A percentile compares a stretch with the other conserved stretches of the same genome.
Evolutionary conservation across 2,329 filamentous ascomycete species (phyloP).

Genomic region (Xylariaceae sp.): DNA sequence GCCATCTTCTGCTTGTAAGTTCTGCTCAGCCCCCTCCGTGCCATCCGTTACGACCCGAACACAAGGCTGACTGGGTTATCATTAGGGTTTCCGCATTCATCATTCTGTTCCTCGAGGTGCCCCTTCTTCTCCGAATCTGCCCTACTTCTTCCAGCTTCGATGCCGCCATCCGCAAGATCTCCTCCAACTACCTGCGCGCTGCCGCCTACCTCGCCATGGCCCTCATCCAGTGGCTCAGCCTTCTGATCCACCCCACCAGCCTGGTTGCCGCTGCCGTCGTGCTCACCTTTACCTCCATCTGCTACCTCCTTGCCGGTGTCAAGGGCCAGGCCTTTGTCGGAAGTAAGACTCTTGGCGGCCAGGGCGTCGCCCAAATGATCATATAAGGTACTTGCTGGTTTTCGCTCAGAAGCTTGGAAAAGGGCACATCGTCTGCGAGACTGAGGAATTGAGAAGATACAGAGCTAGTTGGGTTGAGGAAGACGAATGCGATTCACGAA

Average conservation of each 20-base stretch:
- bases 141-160: conserved; percentile 91
- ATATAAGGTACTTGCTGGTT: conserved; percentile 52
- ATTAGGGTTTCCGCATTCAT: conserved; percentile 66
- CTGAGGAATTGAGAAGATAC: background rate
- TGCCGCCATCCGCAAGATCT: conserved; percentile 82
- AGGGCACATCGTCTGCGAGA: background rate
- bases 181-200: conserved; percentile 95
- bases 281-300: conserved; percentile 70
- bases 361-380: conserved; percentile 96
- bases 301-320: conserved; percentile 76
- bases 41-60: background rate
- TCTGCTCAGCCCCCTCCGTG: background rate
- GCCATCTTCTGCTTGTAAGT: conserved; percentile 54
- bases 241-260: conserved; percentile 62
- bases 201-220: conserved; percentile 81
- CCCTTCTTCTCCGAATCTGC: conserved; percentile 94
- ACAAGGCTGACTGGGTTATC: background rate
- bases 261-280: conserved; percentile 85
- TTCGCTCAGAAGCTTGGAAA: too few species aligned
- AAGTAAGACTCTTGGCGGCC: conserved; percentile 93
- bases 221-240: conserved; percentile 78
- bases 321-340: conserved; percentile 85
- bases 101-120: conserved; percentile 85
- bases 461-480: too few species aligned
- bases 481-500: too few species aligned